phyloP scores from a whole-genome alignment of 2,329 filamentous ascomycete genomes.

The Akanthomyces uredinophilus region DNA sequence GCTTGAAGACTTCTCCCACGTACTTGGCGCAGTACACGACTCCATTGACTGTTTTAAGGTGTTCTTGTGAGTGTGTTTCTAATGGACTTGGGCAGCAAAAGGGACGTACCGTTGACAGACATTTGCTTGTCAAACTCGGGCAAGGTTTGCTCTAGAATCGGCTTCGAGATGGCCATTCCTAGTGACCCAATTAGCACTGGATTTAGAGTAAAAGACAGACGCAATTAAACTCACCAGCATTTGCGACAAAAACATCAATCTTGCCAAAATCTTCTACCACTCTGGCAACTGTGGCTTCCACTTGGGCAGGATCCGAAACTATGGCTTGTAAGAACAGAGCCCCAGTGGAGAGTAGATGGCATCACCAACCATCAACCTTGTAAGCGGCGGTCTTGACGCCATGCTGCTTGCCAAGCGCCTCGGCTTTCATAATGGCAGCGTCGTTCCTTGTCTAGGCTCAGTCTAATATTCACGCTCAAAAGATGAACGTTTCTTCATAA shows the following conservation, averaged over 20 bases:
- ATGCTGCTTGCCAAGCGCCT: slow-evolving; percentile 26
- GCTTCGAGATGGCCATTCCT: slow-evolving; percentile 48
- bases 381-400: slow-evolving; percentile 24
- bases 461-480: too few species aligned
- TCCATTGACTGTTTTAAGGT: slow-evolving; percentile 34
- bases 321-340: neutral
- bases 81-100: neutral
- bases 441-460: slow-evolving; percentile 23
- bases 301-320: slow-evolving; percentile 38
- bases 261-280: slow-evolving; percentile 36
- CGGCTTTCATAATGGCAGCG: slow-evolving; percentile 31
- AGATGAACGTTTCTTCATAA: neutral
- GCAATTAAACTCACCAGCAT: slow-evolving; percentile 30
- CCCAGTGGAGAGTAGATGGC: neutral
- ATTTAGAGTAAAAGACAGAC: neutral
- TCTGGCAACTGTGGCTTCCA: slow-evolving; percentile 28
- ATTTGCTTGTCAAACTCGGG: slow-evolving; percentile 47
- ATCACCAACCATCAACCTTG: neutral
- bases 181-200: neutral
- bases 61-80: too few species aligned
- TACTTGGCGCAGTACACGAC: slow-evolving; percentile 41
- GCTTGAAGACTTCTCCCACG: slow-evolving; percentile 37
- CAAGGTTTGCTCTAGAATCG: slow-evolving; percentile 47
- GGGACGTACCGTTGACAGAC: slow-evolving; percentile 44
- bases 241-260: slow-evolving; percentile 39